phyloP scores from a whole-genome alignment of 2,329 filamentous ascomycete genomes.

The Coniella lustricola region DNA sequence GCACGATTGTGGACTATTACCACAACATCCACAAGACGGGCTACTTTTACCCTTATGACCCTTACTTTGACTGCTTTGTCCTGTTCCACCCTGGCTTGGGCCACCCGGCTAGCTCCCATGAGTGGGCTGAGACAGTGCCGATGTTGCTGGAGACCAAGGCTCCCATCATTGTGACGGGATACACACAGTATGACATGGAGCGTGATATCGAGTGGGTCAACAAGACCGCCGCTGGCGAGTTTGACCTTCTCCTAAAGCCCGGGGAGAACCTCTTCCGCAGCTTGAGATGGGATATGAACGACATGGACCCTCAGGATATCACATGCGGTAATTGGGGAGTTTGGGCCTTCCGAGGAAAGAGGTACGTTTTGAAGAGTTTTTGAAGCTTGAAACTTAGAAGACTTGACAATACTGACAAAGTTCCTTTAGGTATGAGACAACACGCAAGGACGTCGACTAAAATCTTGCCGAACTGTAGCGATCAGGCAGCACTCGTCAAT shows the following conservation, averaged over 20 bases:
- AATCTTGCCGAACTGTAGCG: neutral
- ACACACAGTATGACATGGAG: slow-evolving; percentile 92
- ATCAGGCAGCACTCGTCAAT: neutral
- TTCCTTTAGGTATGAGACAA: slow-evolving; percentile 52
- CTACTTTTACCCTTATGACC: slow-evolving; percentile 89
- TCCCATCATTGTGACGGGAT: slow-evolving; percentile 89
- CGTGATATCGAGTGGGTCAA: slow-evolving; percentile 86
- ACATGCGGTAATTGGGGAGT: slow-evolving; percentile 96
- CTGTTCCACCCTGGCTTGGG: slow-evolving; percentile 95
- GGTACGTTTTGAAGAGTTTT: slow-evolving; percentile 52
- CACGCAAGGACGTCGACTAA: slow-evolving; percentile 38
- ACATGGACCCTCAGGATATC: slow-evolving; percentile 87
- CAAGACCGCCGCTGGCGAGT: slow-evolving; percentile 79
- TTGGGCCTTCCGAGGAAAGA: slow-evolving; percentile 96
- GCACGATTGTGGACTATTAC: slow-evolving; percentile 96
- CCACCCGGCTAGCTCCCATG: slow-evolving; percentile 85
- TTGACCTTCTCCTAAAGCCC: slow-evolving; percentile 84
- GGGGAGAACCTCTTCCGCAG: slow-evolving; percentile 93
- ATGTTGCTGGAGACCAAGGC: slow-evolving; percentile 90
- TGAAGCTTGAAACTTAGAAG: neutral
- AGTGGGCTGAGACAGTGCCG: slow-evolving; percentile 89
- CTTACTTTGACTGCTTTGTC: slow-evolving; percentile 97
- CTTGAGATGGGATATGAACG: slow-evolving; percentile 93
- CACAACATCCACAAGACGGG: slow-evolving; percentile 90
- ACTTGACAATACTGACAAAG: slow-evolving; percentile 26